A percentile compares a stretch with the other conserved stretches of the same genome.
phyloP scores from a whole-genome alignment of 345 rosid genomes.

The Euphorbia peplus region DNA sequence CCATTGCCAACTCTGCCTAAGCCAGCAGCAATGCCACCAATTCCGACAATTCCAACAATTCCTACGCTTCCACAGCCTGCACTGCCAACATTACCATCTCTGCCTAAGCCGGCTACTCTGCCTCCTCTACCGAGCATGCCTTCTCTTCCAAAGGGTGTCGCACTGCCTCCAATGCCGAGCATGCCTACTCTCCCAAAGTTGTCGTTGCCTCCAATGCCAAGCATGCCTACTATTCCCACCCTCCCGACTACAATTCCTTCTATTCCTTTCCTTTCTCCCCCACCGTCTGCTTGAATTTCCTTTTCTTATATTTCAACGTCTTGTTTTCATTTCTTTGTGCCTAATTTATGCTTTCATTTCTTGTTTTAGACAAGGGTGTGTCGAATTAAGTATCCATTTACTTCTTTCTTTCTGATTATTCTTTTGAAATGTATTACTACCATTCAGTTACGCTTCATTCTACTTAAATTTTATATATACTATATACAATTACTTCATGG shows the following conservation, averaged over 20 bases:
- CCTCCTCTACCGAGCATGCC: neutral
- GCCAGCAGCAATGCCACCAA: neutral
- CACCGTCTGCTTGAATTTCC: neutral
- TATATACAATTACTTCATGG: too few relatives aligned
- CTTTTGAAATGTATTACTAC: too few relatives aligned
- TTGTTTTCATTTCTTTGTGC: too few relatives aligned
- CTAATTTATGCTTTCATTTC: too few relatives aligned
- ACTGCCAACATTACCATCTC: neutral
- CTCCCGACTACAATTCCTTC: conserved; percentile 8
- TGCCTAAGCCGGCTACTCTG: neutral
- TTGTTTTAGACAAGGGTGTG: too few relatives aligned
- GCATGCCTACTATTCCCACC: neutral
- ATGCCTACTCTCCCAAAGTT: neutral
- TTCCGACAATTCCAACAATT: neutral
- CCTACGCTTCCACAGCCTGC: conserved; percentile 8
- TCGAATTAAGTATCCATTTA: too few relatives aligned
- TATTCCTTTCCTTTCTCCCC: conserved; percentile 6
- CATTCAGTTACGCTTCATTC: too few relatives aligned
- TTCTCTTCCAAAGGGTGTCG: neutral
- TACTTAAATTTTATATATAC: too few relatives aligned
- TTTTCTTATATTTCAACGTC: too few relatives aligned
- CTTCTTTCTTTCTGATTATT: too few relatives aligned
- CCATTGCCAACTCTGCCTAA: too few relatives aligned
- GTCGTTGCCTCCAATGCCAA: neutral
- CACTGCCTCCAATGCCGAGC: conserved; percentile 1